Conservation (phyloP, 179 eudicot species). For the Spinacia oleracea region DNA sequence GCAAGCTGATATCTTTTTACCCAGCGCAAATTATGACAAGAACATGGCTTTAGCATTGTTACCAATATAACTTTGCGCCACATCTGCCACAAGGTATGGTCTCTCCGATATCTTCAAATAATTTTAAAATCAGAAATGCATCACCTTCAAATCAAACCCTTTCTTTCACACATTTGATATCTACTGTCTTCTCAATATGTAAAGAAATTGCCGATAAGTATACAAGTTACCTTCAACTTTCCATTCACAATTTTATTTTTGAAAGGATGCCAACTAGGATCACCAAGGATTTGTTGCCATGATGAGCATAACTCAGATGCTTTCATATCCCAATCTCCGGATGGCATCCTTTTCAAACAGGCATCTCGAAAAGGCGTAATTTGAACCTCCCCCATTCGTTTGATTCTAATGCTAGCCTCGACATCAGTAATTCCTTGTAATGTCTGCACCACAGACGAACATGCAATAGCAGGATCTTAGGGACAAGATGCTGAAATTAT, state of each 20-base stretch:
- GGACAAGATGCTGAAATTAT: not conserved
- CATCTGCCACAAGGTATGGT: not conserved
- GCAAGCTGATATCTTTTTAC: not conserved
- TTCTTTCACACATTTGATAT: not conserved
- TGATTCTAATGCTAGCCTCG: conserved; percentile 37
- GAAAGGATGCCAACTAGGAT: conserved; percentile 56
- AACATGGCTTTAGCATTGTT: not conserved
- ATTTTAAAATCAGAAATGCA: not conserved
- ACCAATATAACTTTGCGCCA: not conserved
- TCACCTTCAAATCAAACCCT: not conserved
- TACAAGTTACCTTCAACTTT: conserved; percentile 41
- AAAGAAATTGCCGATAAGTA: not conserved
- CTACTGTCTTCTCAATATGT: not conserved
- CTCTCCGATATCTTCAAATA: not conserved
- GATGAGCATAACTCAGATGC: conserved; percentile 45
- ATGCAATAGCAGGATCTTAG: conserved; percentile 3
- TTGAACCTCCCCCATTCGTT: conserved; percentile 59
- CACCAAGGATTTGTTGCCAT: conserved; percentile 49
- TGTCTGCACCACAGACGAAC: conserved; percentile 27
- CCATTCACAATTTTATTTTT: conserved; percentile 39
- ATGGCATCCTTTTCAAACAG: conserved; percentile 33
- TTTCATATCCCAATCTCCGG: conserved; percentile 39
- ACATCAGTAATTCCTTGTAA: conserved; percentile 37
- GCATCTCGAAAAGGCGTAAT: conserved; percentile 48
- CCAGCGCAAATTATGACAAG: not conserved